phyloP scores from a whole-genome alignment of 1,139 yeast genomes.

The Arxiozyma heterogenica region DNA sequence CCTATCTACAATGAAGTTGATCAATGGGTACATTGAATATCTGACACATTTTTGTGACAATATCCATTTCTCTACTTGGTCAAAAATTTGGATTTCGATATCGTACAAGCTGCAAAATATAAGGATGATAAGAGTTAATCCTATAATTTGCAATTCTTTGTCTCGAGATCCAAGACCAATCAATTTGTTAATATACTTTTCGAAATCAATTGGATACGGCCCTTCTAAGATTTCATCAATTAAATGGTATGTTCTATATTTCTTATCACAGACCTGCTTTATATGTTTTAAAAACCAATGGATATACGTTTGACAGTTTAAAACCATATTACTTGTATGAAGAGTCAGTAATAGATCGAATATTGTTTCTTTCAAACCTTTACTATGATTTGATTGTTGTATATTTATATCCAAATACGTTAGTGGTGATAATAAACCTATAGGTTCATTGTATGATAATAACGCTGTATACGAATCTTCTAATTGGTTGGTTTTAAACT shows the following conservation, averaged over 20 bases:
- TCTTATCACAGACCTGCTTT: too few relatives aligned
- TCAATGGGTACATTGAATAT: slow-evolving; percentile 17
- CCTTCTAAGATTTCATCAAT: neutral
- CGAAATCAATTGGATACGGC: neutral
- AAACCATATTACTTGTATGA: too few relatives aligned
- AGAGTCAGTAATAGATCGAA: too few relatives aligned
- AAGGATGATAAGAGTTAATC: slow-evolving; percentile 3
- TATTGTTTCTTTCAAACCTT: too few relatives aligned
- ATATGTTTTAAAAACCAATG: too few relatives aligned
- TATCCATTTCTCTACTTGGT: slow-evolving; percentile 13
- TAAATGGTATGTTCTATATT: too few relatives aligned
- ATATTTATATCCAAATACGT: neutral
- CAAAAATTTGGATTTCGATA: slow-evolving; percentile 4
- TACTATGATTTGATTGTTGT: neutral
- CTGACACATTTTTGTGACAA: slow-evolving; percentile 8
- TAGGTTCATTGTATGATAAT: neutral
- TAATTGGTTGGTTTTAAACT: too few relatives aligned
- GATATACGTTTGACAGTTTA: too few relatives aligned
- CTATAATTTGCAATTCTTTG: slow-evolving; percentile 6
- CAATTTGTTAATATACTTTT: neutral
- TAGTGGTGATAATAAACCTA: neutral
- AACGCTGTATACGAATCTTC: too few relatives aligned
- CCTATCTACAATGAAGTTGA: slow-evolving; percentile 12
- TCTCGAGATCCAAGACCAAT: neutral
- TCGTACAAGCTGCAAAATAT: slow-evolving; percentile 12